Evolutionary conservation across 495 filamentous ascomycete genomes (phyloP).

Genomic region (Xylaria telfairii): DNA sequence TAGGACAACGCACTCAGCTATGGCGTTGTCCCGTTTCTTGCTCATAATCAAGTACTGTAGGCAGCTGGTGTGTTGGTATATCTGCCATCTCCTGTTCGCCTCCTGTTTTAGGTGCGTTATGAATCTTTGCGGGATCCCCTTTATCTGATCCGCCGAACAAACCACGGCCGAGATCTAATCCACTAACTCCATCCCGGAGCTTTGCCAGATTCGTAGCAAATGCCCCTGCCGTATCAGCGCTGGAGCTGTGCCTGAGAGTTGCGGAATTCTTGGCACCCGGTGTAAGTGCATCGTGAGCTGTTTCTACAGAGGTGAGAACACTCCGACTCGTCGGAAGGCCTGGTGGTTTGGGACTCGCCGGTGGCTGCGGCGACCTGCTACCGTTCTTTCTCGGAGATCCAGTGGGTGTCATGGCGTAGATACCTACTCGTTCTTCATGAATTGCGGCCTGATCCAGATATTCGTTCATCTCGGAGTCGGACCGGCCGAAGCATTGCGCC

Average conservation of each 20-base stretch:
- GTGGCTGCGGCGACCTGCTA: slow-evolving; percentile 32
- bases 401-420: slow-evolving; percentile 29
- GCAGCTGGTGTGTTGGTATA: slow-evolving; percentile 25
- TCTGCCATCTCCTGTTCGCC: slow-evolving; percentile 41
- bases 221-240: slow-evolving; percentile 46
- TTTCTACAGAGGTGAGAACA: slow-evolving; percentile 50
- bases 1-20: not conserved
- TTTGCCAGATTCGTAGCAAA: slow-evolving; percentile 45
- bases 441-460: slow-evolving; percentile 51
- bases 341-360: slow-evolving; percentile 44
- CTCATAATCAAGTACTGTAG: not conserved
- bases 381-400: slow-evolving; percentile 28
- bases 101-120: not conserved
- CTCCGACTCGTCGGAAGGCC: slow-evolving; percentile 46
- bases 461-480: slow-evolving; percentile 92
- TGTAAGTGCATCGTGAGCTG: slow-evolving; percentile 48
- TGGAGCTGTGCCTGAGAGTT: slow-evolving; percentile 47
- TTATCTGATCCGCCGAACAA: slow-evolving; percentile 30
- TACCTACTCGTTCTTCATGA: slow-evolving; percentile 35
- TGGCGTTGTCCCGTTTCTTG: not conserved
- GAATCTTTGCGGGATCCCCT: not conserved
- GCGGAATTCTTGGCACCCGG: slow-evolving; percentile 37
- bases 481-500: slow-evolving; percentile 83
- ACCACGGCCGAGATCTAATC: slow-evolving; percentile 48
- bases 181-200: slow-evolving; percentile 55